Conservation (phyloP, 176 grass and related monocot genomes). For the Carex cristatella region DNA sequence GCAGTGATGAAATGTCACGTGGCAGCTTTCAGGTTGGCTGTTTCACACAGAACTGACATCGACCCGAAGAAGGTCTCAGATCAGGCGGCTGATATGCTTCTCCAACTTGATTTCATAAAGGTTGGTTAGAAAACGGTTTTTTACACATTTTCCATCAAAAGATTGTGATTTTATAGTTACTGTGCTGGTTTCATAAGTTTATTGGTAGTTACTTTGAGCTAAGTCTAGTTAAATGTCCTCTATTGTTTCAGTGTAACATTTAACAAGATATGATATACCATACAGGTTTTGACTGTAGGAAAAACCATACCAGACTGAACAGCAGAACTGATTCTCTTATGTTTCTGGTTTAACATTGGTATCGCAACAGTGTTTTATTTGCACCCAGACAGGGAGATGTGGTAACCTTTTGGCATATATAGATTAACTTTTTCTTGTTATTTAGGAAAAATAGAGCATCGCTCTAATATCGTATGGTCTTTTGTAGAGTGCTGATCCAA, state of each 20-base stretch:
- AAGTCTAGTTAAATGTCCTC: not conserved
- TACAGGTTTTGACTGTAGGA: not conserved
- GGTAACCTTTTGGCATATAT: not conserved
- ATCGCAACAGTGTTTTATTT: not conserved
- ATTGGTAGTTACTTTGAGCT: not conserved
- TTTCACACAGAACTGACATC: slow-evolving; percentile 30
- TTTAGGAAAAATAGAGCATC: not conserved
- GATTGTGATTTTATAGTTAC: slow-evolving; percentile 13
- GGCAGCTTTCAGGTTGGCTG: slow-evolving; percentile 42
- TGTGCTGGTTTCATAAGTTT: not conserved
- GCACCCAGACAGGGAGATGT: not conserved
- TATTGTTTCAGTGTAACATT: not conserved
- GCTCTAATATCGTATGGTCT: not conserved
- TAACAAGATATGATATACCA: not conserved
- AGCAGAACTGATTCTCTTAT: not conserved
- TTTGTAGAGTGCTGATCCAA: slow-evolving; percentile 57
- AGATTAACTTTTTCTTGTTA: not conserved
- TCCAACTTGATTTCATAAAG: slow-evolving; percentile 72
- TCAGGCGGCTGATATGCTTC: slow-evolving; percentile 48
- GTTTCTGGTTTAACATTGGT: not conserved
- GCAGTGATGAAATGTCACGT: slow-evolving; percentile 62
- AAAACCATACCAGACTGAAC: not conserved
- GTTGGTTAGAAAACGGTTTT: slow-evolving; percentile 7
- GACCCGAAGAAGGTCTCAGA: slow-evolving; percentile 45
- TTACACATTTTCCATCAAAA: not conserved